phyloP scores from a whole-genome alignment of 2,329 filamentous ascomycete species.

The Chaetothyriales sp. region DNA sequence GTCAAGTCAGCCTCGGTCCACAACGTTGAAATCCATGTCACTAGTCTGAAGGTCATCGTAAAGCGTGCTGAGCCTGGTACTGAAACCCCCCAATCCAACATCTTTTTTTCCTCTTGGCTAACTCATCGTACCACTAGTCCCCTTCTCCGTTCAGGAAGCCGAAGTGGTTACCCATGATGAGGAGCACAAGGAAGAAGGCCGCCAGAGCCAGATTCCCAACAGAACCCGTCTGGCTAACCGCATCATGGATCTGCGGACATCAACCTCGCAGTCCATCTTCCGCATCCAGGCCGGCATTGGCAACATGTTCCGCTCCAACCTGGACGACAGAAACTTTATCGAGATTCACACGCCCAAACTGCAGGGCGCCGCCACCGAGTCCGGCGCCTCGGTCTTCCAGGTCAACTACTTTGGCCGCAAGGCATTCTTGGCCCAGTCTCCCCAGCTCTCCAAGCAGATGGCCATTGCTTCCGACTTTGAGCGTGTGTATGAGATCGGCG shows the following conservation, averaged over 20 bases:
- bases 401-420: slow-evolving; percentile 79
- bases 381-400: slow-evolving; percentile 78
- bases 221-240: slow-evolving; percentile 63
- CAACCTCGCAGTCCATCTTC: slow-evolving; percentile 74
- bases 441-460: slow-evolving; percentile 88
- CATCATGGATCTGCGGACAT: slow-evolving; percentile 72
- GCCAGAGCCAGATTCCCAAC: slow-evolving; percentile 49
- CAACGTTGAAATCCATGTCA: slow-evolving; percentile 59
- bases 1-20: slow-evolving; percentile 63
- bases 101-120: background rate
- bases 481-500: slow-evolving; percentile 75
- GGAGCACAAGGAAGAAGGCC: slow-evolving; percentile 40
- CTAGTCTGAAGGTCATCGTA: slow-evolving; percentile 47
- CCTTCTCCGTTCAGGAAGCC: slow-evolving; percentile 56
- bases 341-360: slow-evolving; percentile 92
- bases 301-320: slow-evolving; percentile 59
- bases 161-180: slow-evolving; percentile 44
- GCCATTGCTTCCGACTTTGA: slow-evolving; percentile 77
- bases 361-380: slow-evolving; percentile 78
- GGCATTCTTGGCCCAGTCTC: slow-evolving; percentile 81
- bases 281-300: slow-evolving; percentile 69
- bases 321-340: slow-evolving; percentile 65
- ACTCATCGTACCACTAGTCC: slow-evolving; percentile 26
- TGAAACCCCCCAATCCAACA: background rate
- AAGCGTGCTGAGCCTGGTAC: slow-evolving; percentile 39